Conservation (phyloP, 371 early-diverging fungal species). For the Apophysomyces elegans region DNA sequence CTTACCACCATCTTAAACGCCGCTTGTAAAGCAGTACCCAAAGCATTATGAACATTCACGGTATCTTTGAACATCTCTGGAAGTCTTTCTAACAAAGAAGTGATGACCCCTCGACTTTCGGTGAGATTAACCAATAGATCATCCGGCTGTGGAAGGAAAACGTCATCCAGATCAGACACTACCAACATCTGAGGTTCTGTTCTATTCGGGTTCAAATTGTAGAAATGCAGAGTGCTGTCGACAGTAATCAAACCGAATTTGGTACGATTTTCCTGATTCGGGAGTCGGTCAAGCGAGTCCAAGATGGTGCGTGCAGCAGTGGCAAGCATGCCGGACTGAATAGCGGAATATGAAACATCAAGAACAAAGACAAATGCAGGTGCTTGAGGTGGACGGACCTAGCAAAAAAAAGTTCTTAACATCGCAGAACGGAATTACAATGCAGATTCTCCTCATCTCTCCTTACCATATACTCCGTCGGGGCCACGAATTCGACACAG, state of each 20-base stretch:
- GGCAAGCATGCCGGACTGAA: constrained; percentile 77
- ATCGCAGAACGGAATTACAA: background rate
- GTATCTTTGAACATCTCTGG: constrained; percentile 87
- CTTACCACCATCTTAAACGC: constrained; percentile 81
- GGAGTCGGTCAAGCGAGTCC: constrained; percentile 84
- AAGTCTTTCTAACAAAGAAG: constrained; percentile 74
- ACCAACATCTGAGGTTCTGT: constrained; percentile 93
- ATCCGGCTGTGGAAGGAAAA: constrained; percentile 84
- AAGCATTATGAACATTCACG: constrained; percentile 72
- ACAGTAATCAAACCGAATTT: constrained; percentile 90
- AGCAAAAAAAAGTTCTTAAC: background rate
- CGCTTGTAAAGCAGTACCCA: constrained; percentile 87
- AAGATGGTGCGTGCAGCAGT: constrained; percentile 82
- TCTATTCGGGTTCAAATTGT: constrained; percentile 67
- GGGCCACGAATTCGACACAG: constrained; percentile 94
- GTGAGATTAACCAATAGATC: constrained; percentile 87
- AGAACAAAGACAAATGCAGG: constrained; percentile 91
- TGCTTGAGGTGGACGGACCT: constrained; percentile 91
- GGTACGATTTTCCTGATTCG: constrained; percentile 88
- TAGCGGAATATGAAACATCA: constrained; percentile 88
- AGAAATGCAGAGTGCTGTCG: constrained; percentile 89
- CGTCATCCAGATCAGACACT: constrained; percentile 89
- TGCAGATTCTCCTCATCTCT: too few species aligned
- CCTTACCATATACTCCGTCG: constrained; percentile 87
- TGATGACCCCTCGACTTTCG: constrained; percentile 74